A percentile compares a stretch with the other conserved stretches of the same genome.
phyloP scores from a whole-genome alignment of 495 filamentous ascomycete genomes.

The Penicillium coffeae region DNA sequence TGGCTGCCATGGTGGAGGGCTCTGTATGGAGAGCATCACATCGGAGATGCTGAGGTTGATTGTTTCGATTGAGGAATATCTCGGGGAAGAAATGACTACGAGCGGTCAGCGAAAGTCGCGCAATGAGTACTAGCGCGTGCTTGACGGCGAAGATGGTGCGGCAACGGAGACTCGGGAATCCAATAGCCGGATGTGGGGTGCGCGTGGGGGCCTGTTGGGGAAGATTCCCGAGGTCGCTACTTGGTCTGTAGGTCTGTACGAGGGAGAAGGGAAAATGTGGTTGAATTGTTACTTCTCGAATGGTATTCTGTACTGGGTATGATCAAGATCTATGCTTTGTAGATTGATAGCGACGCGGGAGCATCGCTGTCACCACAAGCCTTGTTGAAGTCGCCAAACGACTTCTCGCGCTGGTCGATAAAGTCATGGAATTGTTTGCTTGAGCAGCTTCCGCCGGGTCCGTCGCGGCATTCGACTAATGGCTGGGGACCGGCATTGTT shows the following conservation, averaged over 20 bases:
- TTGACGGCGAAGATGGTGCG: background rate
- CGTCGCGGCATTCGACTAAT: slow-evolving; percentile 17
- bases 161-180: background rate
- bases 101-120: no score
- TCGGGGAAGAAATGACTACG: no score
- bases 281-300: no score
- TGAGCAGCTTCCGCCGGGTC: slow-evolving; percentile 20
- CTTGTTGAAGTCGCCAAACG: slow-evolving; percentile 12
- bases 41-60: background rate
- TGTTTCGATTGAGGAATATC: no score
- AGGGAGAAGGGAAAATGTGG: no score
- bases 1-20: background rate
- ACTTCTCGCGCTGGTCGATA: slow-evolving; percentile 4
- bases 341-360: slow-evolving; percentile 1
- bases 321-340: background rate
- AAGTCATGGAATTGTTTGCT: slow-evolving; percentile 8
- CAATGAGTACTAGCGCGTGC: background rate
- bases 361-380: slow-evolving; percentile 8
- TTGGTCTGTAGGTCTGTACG: no score
- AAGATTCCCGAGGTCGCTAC: background rate
- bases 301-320: background rate
- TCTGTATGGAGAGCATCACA: background rate
- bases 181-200: background rate
- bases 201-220: background rate
- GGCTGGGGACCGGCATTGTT: slow-evolving; percentile 21